Evolutionary conservation across 2,329 filamentous ascomycete species (phyloP), one percentile per base, ranked within the genome.

Genomic region (Aspergillus sp.): DNA sequence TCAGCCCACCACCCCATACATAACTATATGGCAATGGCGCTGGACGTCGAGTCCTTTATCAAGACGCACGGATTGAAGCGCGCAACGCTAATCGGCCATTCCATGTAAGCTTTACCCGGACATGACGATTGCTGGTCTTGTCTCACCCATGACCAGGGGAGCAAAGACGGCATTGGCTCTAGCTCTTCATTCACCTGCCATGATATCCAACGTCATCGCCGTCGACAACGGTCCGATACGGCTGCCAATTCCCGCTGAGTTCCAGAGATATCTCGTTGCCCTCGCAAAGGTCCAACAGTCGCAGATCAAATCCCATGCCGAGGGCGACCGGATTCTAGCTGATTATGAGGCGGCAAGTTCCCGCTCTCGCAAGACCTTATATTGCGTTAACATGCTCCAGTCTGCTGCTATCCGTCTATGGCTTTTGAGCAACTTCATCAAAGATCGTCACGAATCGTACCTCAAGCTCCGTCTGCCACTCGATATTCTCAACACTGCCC

Each of bases 1-100:
- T 94, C 90, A 1, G 88, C 89, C 0, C 91, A 96, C 69, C 60
- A 64, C 24, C 55, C 50, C 0, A 54, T 51, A 17, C 61, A 64
- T 20, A 50, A 58, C 33, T 64, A 64, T 32, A 52, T 51, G 49
- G 60, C 62, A 35, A 55, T 64, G 50, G 60, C 61, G n/a, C 51
- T 58, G 19, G 61, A 64, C 30, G 59, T 64, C 40, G 55, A 60
- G 32, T 46, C 38, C 3, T 64, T 64, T 19, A 60, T 64, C 19
- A 41, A 51, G 22, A 49, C 51, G 2, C 59, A 62, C 38, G 10
- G 38, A 16, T 45, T 64, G 14, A 45, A 49, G 16, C 30, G 33
- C 19, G 45, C 57, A 24, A 53, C 30, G 13, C 11, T 53, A 1
- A 53, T 53, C 3, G 51, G 51, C 3, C 51, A 53, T 2, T 53